Evolutionary conservation across 805 yeast species (phyloP), one percentile per base, ranked within the genome.

Genomic region (Naumovozyma dairenensis): DNA sequence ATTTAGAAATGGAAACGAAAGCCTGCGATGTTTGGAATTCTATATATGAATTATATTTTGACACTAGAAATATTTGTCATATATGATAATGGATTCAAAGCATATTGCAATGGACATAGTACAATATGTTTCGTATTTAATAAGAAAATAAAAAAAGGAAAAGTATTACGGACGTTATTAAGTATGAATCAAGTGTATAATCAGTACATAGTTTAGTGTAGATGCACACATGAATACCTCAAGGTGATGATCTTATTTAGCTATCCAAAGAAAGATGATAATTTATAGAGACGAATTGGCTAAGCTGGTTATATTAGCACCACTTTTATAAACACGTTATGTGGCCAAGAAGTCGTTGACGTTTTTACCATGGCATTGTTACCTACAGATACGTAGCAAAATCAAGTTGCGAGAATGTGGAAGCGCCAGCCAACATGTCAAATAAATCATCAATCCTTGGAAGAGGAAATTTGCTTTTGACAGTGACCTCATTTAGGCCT

Each of bases 271-370:
- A n/a, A n/a, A n/a, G n/a, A n/a, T n/a, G n/a, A n/a, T n/a, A n/a
- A n/a, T n/a, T n/a, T n/a, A n/a, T n/a, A n/a, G n/a, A n/a, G n/a
- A n/a, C n/a, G n/a, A n/a, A n/a, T n/a, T n/a, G 96, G 96, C 28
- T 80, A 82, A 53, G 74, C 79, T 30, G 96, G 96, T 2, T 65
- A 77, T 29, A 96, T 96, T 13, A 72, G 95, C 55, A 80, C 94
- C n/a, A 86, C 95, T 4, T 80, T 86, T 49, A 83, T 87, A 55
- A 86, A 87, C 63, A 80, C 94, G 24, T 66, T 86, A 34, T 86
- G 96, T 62, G 94, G 82, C 39, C 92, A 86, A 44, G 77, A 80
- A 46, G 86, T 86, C 25, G 89, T 81, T 9, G 84, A 80, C 27
- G 68, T 77, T 1, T 72, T 82, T 2, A 70, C 78, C 20, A 76